Percentiles rank a stretch among this genome's conserved stretches.
phyloP scores from a whole-genome alignment of 2,329 filamentous ascomycete species.

The Botrytis pseudocinerea region DNA sequence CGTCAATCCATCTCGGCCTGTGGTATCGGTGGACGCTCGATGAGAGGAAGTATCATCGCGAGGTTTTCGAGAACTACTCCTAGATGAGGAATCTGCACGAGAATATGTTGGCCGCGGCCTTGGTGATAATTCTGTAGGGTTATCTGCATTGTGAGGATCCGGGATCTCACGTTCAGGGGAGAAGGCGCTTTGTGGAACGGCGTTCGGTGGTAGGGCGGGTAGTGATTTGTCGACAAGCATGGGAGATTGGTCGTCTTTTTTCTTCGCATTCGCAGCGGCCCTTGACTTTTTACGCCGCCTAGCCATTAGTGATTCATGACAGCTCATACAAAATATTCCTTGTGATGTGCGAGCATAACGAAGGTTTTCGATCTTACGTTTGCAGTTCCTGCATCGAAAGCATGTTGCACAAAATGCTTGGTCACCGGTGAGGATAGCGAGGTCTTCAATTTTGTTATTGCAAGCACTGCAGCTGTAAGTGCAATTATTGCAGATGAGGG shows the following conservation, averaged over 20 bases:
- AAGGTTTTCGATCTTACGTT: constrained; percentile 97
- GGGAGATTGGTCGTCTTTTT: constrained; percentile 63
- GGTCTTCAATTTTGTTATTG: constrained; percentile 95
- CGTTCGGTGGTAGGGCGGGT: constrained; percentile 82
- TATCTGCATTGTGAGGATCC: constrained; percentile 62
- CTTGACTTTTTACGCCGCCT: constrained; percentile 84
- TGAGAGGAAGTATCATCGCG: constrained; percentile 53
- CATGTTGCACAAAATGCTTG: constrained; percentile 97
- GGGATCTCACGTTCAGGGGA: constrained; percentile 56
- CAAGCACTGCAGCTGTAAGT: constrained; percentile 98
- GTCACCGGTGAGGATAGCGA: constrained; percentile 95
- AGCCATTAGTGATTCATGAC: constrained; percentile 95
- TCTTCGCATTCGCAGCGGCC: constrained; percentile 59
- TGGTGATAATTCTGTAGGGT: constrained; percentile 69
- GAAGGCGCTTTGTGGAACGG: constrained; percentile 62
- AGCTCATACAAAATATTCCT: constrained; percentile 99
- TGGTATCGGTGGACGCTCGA: constrained; percentile 45
- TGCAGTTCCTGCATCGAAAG: constrained; percentile 97
- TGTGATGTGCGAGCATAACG: constrained; percentile 97
- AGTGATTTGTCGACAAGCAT: constrained; percentile 87
- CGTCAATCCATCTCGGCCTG: constrained; percentile 60
- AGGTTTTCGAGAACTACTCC: constrained; percentile 50
- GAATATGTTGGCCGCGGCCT: constrained; percentile 55
- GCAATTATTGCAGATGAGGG: constrained; percentile 98
- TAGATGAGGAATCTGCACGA: constrained; percentile 56